Percentiles rank a stretch among this genome's conserved stretches.
Evolutionary conservation across 2,329 filamentous ascomycete genomes (phyloP).

Genomic region (Fusarium concolor): DNA sequence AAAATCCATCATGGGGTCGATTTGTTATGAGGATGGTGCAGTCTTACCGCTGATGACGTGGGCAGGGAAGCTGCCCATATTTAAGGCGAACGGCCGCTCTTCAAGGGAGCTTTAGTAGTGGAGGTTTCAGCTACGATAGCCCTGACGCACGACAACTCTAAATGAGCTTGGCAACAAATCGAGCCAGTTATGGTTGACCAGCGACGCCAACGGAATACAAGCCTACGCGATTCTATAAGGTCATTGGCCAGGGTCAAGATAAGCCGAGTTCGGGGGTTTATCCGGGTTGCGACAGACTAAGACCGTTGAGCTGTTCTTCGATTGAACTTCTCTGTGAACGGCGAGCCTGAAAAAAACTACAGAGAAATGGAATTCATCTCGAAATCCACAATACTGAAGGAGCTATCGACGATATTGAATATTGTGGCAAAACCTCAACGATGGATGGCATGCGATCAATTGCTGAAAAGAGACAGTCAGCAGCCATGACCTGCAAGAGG

Average conservation of each 20-base stretch:
- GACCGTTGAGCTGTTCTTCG: neutral
- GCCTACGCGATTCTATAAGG: neutral
- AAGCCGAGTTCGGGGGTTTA: constrained; percentile 1
- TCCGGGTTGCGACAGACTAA: neutral
- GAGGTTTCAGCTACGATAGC: constrained; percentile 21
- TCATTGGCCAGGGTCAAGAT: constrained; percentile 10
- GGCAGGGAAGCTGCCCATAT: constrained; percentile 18
- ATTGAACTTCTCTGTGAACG: neutral
- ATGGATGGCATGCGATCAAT: neutral
- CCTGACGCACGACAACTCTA: constrained; percentile 30
- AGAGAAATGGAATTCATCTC: neutral
- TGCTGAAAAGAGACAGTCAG: neutral
- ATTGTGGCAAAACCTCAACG: too few relatives aligned
- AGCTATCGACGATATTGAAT: too few relatives aligned
- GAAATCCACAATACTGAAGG: too few relatives aligned
- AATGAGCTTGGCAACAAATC: constrained; percentile 17
- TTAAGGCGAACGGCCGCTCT: constrained; percentile 8
- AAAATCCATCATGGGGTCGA: constrained; percentile 35
- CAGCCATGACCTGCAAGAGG: constrained; percentile 6
- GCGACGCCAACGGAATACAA: constrained; percentile 1
- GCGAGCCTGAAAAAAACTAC: neutral
- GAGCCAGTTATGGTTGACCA: constrained; percentile 29
- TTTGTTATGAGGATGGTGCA: neutral
- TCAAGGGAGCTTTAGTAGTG: neutral
- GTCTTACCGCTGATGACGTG: constrained; percentile 16